A percentile compares a stretch with the other conserved stretches of the same genome.
phyloP scores from a whole-genome alignment of 495 filamentous ascomycete species.

The Trichoderma gamsii region DNA sequence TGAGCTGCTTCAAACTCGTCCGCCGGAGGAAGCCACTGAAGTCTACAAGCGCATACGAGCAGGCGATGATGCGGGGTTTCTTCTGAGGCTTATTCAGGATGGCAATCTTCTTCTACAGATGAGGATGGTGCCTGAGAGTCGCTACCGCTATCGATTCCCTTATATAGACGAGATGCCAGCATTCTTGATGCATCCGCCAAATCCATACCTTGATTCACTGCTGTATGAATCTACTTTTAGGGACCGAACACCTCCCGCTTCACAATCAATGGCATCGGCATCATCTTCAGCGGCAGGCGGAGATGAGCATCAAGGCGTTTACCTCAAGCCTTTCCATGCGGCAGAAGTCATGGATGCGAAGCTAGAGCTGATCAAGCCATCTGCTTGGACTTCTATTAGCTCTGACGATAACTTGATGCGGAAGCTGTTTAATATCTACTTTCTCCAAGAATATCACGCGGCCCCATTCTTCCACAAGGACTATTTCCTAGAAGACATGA shows the following conservation, averaged over 20 bases:
- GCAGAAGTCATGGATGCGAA: slow-evolving; percentile 29
- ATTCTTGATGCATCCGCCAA: slow-evolving; percentile 26
- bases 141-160: slow-evolving; percentile 38
- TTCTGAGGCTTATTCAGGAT: no score
- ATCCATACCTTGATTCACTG: slow-evolving; percentile 36
- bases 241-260: slow-evolving; percentile 18
- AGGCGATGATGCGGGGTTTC: no score
- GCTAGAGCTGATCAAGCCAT: slow-evolving; percentile 28
- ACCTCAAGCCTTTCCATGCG: slow-evolving; percentile 32
- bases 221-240: slow-evolving; percentile 25
- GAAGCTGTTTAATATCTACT: slow-evolving; percentile 30
- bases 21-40: no score
- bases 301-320: slow-evolving; percentile 21
- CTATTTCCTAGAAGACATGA: slow-evolving; percentile 35
- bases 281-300: neutral
- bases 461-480: slow-evolving; percentile 33
- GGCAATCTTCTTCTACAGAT: slow-evolving; percentile 27
- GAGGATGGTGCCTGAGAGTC: slow-evolving; percentile 31
- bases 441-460: slow-evolving; percentile 35
- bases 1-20: no score
- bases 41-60: no score
- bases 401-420: slow-evolving; percentile 29
- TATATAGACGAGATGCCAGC: slow-evolving; percentile 34
- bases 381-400: slow-evolving; percentile 34
- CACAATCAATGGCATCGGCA: slow-evolving; percentile 16